Evolutionary conservation across 371 early-diverging fungal species (phyloP).

Genomic region (Rhizopus stolonifer): DNA sequence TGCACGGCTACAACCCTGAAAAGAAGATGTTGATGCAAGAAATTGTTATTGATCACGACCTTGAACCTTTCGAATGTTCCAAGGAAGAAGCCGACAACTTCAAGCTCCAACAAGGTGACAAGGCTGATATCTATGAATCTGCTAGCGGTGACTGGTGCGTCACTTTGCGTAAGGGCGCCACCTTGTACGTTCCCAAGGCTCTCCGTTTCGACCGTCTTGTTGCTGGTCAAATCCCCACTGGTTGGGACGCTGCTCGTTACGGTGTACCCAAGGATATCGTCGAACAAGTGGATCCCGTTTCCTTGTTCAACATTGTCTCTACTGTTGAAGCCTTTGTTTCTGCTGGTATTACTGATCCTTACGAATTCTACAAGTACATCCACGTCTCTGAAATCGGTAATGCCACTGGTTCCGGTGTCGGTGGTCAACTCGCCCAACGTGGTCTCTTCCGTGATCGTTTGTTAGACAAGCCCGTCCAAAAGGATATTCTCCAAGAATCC

Average conservation of each 20-base stretch:
- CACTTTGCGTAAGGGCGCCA: slow-evolving; percentile 84
- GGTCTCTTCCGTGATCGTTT: slow-evolving; percentile 79
- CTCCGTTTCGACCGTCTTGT: slow-evolving; percentile 92
- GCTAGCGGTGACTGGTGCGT: slow-evolving; percentile 76
- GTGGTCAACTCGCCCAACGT: slow-evolving; percentile 82
- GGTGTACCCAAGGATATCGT: slow-evolving; percentile 95
- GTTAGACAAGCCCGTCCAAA: slow-evolving; percentile 87
- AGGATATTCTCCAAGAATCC: slow-evolving; percentile 93
- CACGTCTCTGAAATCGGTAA: slow-evolving; percentile 95
- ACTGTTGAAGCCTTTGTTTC: slow-evolving; percentile 93
- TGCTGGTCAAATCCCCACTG: slow-evolving; percentile 94
- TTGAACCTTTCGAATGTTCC: slow-evolving; percentile 88
- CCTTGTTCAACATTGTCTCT: slow-evolving; percentile 86
- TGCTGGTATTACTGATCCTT: slow-evolving; percentile 94
- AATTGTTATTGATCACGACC: slow-evolving; percentile 87
- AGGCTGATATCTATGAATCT: slow-evolving; percentile 77
- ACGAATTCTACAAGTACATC: slow-evolving; percentile 96
- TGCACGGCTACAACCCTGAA: slow-evolving; percentile 90
- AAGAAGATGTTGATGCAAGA: slow-evolving; percentile 91
- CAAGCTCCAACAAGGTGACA: slow-evolving; percentile 84
- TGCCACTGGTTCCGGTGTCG: slow-evolving; percentile 83
- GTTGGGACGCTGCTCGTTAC: slow-evolving; percentile 92
- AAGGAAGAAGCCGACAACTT: slow-evolving; percentile 93
- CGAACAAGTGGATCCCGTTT: slow-evolving; percentile 88
- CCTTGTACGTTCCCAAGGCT: slow-evolving; percentile 91